Evolutionary conservation across 2,329 filamentous ascomycete genomes (phyloP), one percentile per base, ranked within the genome.

Genomic region (Didymellaceae sp.): DNA sequence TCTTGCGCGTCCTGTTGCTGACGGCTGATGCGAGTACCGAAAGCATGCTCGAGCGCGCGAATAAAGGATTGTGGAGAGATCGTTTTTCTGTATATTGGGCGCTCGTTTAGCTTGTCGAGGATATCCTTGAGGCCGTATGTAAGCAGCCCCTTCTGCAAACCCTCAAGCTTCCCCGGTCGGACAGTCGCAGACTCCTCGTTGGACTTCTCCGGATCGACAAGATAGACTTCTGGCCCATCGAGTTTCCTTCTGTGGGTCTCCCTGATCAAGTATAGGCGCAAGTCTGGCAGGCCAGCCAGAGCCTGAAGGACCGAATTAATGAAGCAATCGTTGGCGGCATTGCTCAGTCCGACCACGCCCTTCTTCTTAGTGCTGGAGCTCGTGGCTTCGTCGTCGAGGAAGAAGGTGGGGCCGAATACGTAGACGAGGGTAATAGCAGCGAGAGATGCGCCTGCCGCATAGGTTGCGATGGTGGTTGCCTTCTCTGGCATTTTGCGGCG

Each of bases 1-100:
- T 99, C 94, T 68, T 99, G 94, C 9, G 94, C 94, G 77, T 99
- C 94, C 74, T 99, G 94, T 74, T 99, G 94, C 68, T 94, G 91
- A 45, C 93, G 83, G 69, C 90, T 97, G 63, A 99, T 96, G 63
- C 90, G 86, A 65, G 95, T 93, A 47, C 86, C 85, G 68, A 97
- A 99, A 0, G 93, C 91, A 22, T 80, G 79, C 76, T 99, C 94
- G 42, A 99, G 79, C 0, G 89, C 87, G 56, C 83, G 80, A 33
- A 99, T 88, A 68, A 99, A 97, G 1, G 82, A 82, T n/a, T 85
- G 83, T 3, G 93, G 91, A 13, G 90, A 91, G 46, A 97, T 95
- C 0, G 91, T 94, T 79, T 97, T 99, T 68, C 86, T 91, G 73
- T 92, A 90, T 61, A 97, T 89, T 1, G 94, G 93, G 43, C 94